Percentiles rank a stretch among this genome's conserved stretches.
Evolutionary conservation across 495 filamentous ascomycete species (phyloP).

Genomic region (Gamarada debralockiae): DNA sequence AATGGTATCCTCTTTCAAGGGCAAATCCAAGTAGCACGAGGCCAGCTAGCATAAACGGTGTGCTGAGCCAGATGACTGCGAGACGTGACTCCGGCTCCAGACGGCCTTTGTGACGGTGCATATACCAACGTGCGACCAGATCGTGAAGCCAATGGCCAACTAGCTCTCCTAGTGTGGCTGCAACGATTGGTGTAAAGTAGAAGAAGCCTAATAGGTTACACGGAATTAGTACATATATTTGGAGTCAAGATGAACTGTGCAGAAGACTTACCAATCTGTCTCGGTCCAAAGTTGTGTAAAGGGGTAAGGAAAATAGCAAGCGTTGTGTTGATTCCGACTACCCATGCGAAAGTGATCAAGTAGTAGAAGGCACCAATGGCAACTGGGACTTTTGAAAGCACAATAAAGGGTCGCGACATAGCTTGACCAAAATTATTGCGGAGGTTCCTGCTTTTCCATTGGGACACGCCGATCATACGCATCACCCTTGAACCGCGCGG

Average conservation of each 20-base stretch:
- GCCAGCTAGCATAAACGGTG: slow-evolving; percentile 22
- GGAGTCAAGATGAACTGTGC: neutral
- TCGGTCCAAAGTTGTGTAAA: slow-evolving; percentile 26
- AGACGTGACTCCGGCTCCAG: slow-evolving; percentile 31
- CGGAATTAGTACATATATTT: neutral
- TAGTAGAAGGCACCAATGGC: slow-evolving; percentile 33
- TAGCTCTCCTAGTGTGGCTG: slow-evolving; percentile 27
- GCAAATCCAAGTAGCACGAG: slow-evolving; percentile 28
- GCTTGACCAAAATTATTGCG: slow-evolving; percentile 13
- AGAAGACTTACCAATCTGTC: slow-evolving; percentile 17
- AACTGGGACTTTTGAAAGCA: slow-evolving; percentile 31
- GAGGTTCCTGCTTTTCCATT: slow-evolving; percentile 14
- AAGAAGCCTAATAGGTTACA: slow-evolving; percentile 19
- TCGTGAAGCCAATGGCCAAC: slow-evolving; percentile 38
- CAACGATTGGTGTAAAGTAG: slow-evolving; percentile 35
- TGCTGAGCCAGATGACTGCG: slow-evolving; percentile 23
- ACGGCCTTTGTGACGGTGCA: slow-evolving; percentile 17
- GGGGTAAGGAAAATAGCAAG: slow-evolving; percentile 33
- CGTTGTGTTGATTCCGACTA: slow-evolving; percentile 38
- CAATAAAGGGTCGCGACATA: slow-evolving; percentile 15
- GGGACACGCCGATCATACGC: slow-evolving; percentile 20
- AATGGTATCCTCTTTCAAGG: slow-evolving; percentile 25
- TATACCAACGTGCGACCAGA: slow-evolving; percentile 19
- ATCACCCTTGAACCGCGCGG: slow-evolving; percentile 9
- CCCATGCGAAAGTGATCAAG: slow-evolving; percentile 35